Percentiles rank a stretch among this genome's conserved stretches.
phyloP scores from a whole-genome alignment of 768 basidiomycete species.

The Boletus huronensis region DNA sequence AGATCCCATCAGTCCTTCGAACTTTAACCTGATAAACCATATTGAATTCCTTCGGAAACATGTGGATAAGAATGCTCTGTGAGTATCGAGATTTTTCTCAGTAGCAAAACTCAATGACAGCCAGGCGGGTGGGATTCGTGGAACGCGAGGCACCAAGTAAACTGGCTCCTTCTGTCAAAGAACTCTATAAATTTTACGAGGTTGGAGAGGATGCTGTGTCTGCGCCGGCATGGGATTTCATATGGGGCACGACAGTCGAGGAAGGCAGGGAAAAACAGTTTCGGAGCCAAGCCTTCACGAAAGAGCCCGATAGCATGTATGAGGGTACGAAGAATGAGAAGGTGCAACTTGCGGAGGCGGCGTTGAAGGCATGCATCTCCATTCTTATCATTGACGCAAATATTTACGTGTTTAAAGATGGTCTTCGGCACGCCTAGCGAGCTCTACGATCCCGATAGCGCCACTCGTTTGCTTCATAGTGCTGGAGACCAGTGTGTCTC shows the following conservation, averaged over 20 bases:
- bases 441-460: conserved; percentile 58
- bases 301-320: conserved; percentile 33
- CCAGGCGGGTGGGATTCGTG: conserved; percentile 61
- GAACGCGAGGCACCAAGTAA: conserved; percentile 37
- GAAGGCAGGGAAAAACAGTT: conserved; percentile 73
- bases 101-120: conserved; percentile 11
- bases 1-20: conserved; percentile 58
- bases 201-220: conserved; percentile 43
- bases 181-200: conserved; percentile 46
- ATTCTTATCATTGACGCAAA: not conserved
- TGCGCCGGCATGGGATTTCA: conserved; percentile 62
- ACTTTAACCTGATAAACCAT: conserved; percentile 82
- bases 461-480: conserved; percentile 51
- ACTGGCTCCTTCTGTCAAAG: conserved; percentile 45
- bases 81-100: conserved; percentile 32
- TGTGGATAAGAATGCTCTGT: conserved; percentile 87
- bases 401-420: conserved; percentile 51
- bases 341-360: conserved; percentile 58
- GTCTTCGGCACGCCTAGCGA: conserved; percentile 70
- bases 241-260: conserved; percentile 70
- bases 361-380: conserved; percentile 54
- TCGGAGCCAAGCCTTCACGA: conserved; percentile 53
- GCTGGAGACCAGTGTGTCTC: conserved; percentile 56
- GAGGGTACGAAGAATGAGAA: conserved; percentile 32
- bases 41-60: conserved; percentile 75